phyloP scores from a whole-genome alignment of 2,329 filamentous ascomycete species.

The Fusarium keratoplasticum region DNA sequence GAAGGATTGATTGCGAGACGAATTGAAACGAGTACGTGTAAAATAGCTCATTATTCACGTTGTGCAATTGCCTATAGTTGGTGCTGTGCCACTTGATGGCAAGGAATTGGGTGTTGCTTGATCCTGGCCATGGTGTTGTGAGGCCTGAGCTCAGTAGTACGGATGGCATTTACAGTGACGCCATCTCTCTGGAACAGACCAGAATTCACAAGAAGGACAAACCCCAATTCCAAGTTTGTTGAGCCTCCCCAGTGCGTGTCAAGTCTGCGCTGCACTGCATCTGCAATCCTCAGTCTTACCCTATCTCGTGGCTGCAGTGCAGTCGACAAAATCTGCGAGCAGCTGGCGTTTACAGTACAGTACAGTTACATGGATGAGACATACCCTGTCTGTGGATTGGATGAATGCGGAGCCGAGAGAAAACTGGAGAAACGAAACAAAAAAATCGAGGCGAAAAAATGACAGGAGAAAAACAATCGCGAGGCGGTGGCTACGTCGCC shows the following conservation, averaged over 20 bases:
- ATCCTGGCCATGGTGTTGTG: not conserved
- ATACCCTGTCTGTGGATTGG: not conserved
- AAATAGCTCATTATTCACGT: not conserved
- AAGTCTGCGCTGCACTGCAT: not conserved
- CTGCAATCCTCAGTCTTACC: not conserved
- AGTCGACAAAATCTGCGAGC: not conserved
- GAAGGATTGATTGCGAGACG: not conserved
- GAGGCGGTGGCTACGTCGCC: not conserved
- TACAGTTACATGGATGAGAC: not conserved
- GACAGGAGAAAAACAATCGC: not conserved
- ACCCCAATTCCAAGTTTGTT: not conserved
- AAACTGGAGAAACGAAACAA: not conserved
- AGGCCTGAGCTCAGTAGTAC: not conserved
- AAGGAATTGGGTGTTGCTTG: not conserved
- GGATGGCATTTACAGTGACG: not conserved
- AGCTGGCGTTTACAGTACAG: not conserved
- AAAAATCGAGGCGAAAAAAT: not conserved
- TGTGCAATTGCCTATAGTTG: not conserved
- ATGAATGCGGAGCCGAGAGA: not conserved
- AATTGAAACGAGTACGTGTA: not conserved
- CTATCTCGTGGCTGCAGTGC: not conserved
- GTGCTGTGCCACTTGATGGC: not conserved
- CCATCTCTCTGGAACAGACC: not conserved
- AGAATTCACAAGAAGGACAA: not conserved
- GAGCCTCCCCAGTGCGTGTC: not conserved